Evolutionary conservation across 805 yeast species (phyloP), one percentile per base, ranked within the genome.

Genomic region (Yamadazyma olivae): DNA sequence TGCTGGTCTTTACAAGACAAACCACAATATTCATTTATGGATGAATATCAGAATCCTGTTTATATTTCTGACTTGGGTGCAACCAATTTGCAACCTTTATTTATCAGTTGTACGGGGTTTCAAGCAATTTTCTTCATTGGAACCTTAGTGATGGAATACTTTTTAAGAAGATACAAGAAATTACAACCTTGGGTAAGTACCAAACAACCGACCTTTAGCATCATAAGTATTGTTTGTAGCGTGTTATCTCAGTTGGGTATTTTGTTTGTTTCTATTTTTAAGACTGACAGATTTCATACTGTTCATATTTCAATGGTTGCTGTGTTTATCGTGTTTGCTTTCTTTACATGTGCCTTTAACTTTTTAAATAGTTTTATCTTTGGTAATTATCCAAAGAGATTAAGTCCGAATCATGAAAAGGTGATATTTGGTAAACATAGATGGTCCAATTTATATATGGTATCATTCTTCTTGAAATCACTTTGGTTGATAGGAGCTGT

Each of bases 21-120:
- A 30, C 95, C 95, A 0, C 65, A 74, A 9, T 83, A 85, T 53
- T 55, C 66, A 37, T 79, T 79, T 45, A 73, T 78, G 70, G 44
- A 37, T 1, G 61, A 61, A 23, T 41, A 60, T 3, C 77, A 70
- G 45, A 50, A 60, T 23, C 75, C 81, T 25, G 81, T 87, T 2
- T 91, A 83, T 59, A 77, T 91, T 33, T 83, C 95, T 3, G 86
- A 90, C 51, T 75, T 90, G 33, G 96, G 91, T 3, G 96, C 97
- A 7, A 84, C 95, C 7, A 81, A 79, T 47, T 64, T 88, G 33
- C 84, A 89, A 55, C 95, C 95, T 1, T 59, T 90, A 15, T 91
- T 91, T 59, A 87, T 90, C 25, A 63, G 83, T 13, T 81, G 95
- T 49, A 69, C 86, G 1, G 86, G 81, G 0, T 70, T 79, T 54